Evolutionary conservation across 306 rosid genomes (phyloP), one percentile per base, ranked within the genome.

Genomic region (Vigna trinervia): DNA sequence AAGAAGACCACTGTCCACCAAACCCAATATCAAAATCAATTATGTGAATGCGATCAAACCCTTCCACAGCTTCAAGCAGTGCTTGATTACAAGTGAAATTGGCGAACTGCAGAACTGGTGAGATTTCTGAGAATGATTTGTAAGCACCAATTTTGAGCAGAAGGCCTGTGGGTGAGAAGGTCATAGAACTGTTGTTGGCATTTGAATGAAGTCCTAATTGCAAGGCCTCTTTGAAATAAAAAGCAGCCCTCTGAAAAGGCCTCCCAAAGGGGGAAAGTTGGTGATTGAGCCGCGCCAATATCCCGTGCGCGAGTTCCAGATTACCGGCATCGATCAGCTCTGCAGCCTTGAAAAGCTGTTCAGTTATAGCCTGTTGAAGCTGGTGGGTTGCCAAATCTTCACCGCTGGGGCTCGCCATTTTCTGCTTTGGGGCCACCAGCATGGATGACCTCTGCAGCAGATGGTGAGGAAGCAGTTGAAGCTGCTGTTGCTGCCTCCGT

Each of bases 201-300:
- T 85, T 87, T 32, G 79, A 52, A 15, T 84, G 86, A 41, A 87
- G 89, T 53, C 90, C 91, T 50, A 71, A 74, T 38, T 87, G 90
- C 82, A 94, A 81, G 66, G 98, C 97, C 83, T 94, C 98, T 89
- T 89, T 92, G 80, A 89, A 81, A 73, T 90, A 92, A 30, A 89
- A 92, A 86, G 98, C 91, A 86, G 97, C 96, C 97, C 97, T 90
- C 20, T 87, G 97, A 69, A 90, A 90, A 82, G 97, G 98, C 93
- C 86, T 94, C 53, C 97, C 96, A 73, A 85, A 81, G 13, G 98
- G 95, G 77, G 97, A 85, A 84, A 94, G 93, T 86, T 89, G 97
- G 90, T 94, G 98, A 94, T 94, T 94, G 98, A 94, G 98, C 97
- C 98, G 97, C 98, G 98, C 98, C 97, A 94, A 94, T 94, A 94